Percentiles rank a stretch among this genome's conserved stretches.
Evolutionary conservation across 352 stramenopile species (phyloP).

Genomic region (Elongisporangium prolatum): DNA sequence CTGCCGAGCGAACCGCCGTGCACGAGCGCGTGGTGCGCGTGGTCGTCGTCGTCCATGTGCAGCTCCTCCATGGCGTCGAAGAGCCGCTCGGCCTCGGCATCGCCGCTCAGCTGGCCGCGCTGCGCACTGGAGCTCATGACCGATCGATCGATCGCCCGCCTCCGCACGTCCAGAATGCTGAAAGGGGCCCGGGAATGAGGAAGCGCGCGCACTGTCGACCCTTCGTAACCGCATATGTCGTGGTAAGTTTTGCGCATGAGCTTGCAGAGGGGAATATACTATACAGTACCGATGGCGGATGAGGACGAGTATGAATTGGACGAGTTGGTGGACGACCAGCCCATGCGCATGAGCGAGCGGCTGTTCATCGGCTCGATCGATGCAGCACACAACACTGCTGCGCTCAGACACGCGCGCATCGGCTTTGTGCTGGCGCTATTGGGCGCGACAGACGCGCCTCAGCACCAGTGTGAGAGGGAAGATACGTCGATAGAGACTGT

Average conservation of each 20-base stretch:
- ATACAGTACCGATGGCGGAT: no score
- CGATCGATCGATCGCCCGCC: background rate
- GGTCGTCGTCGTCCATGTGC: slow-evolving; percentile 24
- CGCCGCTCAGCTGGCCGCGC: slow-evolving; percentile 3
- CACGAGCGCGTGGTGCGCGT: slow-evolving; percentile 6
- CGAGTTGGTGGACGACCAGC: slow-evolving; percentile 50
- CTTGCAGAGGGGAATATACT: background rate
- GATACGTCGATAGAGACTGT: slow-evolving; percentile 5
- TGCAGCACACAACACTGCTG: slow-evolving; percentile 40
- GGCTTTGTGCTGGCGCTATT: slow-evolving; percentile 40
- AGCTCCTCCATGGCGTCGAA: slow-evolving; percentile 52
- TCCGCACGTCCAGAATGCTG: background rate
- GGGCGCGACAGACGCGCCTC: background rate
- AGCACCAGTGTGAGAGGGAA: slow-evolving; percentile 2
- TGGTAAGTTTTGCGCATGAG: no score
- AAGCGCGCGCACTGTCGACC: background rate
- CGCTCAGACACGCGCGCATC: slow-evolving; percentile 31
- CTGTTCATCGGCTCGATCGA: slow-evolving; percentile 71
- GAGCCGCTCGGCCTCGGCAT: slow-evolving; percentile 48
- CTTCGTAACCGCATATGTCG: background rate
- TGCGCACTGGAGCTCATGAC: background rate
- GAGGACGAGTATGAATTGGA: slow-evolving; percentile 52
- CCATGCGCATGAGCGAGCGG: slow-evolving; percentile 38
- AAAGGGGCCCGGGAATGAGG: background rate
- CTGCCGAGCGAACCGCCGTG: slow-evolving; percentile 24